Conservation (phyloP, 208 protist genomes). For the Dictyostelium gargantuum region DNA sequence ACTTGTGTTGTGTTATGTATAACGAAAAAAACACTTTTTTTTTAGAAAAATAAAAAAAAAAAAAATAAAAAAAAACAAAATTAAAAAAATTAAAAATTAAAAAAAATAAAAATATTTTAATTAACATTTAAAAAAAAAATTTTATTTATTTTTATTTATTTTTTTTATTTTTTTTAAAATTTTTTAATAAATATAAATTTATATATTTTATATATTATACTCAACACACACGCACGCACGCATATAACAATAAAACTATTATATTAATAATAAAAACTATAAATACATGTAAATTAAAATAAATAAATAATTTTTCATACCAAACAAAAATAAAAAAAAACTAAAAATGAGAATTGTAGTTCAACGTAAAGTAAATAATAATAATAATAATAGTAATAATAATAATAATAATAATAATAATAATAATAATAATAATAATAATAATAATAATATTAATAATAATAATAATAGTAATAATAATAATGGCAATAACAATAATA, state of each 20-base stretch:
- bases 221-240: too few relatives aligned
- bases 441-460: conserved; percentile 33
- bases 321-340: too few relatives aligned
- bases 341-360: conserved; percentile 45
- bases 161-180: not conserved
- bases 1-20: not conserved
- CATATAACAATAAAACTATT: too few relatives aligned
- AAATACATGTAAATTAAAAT: too few relatives aligned
- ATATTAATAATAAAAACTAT: too few relatives aligned
- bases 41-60: not conserved
- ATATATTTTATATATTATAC: too few relatives aligned
- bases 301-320: too few relatives aligned
- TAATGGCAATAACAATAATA: conserved; percentile 22
- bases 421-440: not conserved
- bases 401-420: conserved; percentile 31
- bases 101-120: not conserved
- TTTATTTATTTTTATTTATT: not conserved
- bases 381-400: conserved; percentile 18
- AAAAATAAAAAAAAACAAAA: not conserved
- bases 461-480: conserved; percentile 11
- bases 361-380: conserved; percentile 42
- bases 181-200: too few relatives aligned
- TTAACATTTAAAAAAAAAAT: not conserved
- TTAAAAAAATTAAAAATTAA: not conserved
- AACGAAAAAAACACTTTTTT: not conserved